Conservation (phyloP, 768 basidiomycete species). For the Clitopilus hobsonii region DNA sequence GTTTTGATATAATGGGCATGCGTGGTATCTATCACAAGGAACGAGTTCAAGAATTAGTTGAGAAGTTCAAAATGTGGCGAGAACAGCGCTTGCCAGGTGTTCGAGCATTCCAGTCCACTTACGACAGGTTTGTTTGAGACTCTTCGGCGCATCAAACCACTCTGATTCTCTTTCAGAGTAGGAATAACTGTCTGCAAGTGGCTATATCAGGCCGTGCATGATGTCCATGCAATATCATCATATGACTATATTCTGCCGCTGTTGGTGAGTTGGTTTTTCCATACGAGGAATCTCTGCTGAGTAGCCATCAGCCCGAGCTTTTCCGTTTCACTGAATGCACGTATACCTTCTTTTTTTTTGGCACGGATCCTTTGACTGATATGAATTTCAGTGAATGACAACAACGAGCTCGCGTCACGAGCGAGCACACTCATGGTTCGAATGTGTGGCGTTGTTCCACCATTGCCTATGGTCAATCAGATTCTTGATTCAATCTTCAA, state of each 20-base stretch:
- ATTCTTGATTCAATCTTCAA: constrained; percentile 70
- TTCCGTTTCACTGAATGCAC: constrained; percentile 72
- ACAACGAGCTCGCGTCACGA: constrained; percentile 61
- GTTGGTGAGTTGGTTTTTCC: constrained; percentile 54
- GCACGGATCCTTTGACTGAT: neutral
- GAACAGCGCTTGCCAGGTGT: constrained; percentile 67
- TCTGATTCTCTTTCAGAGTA: constrained; percentile 34
- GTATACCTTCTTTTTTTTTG: constrained; percentile 7
- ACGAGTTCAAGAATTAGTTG: constrained; percentile 57
- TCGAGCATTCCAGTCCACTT: constrained; percentile 80
- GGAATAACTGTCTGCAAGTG: constrained; percentile 71
- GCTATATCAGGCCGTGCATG: constrained; percentile 71
- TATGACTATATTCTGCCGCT: constrained; percentile 83
- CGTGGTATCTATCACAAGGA: constrained; percentile 56
- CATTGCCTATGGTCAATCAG: constrained; percentile 59
- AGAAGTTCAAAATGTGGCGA: constrained; percentile 66
- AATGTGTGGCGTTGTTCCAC: constrained; percentile 84
- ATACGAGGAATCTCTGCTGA: no score
- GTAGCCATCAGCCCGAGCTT: constrained; percentile 53
- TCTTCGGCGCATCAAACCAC: constrained; percentile 1
- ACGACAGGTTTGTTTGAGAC: constrained; percentile 58
- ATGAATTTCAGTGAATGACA: constrained; percentile 56
- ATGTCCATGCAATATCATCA: constrained; percentile 67
- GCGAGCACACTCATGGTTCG: constrained; percentile 71
- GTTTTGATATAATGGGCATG: constrained; percentile 74